Conservation (phyloP, 2,329 filamentous ascomycete genomes). For the Diaporthe velutina region DNA sequence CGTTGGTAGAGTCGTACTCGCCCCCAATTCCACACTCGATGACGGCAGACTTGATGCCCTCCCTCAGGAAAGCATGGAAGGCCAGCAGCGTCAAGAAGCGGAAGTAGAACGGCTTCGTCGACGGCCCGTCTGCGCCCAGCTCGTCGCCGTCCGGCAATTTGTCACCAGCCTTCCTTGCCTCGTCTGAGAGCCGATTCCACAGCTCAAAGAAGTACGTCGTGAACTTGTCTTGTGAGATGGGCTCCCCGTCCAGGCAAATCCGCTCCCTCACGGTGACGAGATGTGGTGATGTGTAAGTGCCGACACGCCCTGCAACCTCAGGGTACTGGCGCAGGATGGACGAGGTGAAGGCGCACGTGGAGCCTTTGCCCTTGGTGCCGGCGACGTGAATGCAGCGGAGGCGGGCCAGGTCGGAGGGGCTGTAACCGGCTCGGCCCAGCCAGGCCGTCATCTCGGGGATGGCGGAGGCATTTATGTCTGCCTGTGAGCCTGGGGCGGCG, state of each 20-base stretch:
- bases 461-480: constrained; percentile 76
- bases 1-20: constrained; percentile 92
- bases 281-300: constrained; percentile 89
- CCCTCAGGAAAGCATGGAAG: constrained; percentile 82
- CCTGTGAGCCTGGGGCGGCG: constrained; percentile 57
- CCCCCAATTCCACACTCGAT: constrained; percentile 96
- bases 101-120: constrained; percentile 89
- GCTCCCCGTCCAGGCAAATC: constrained; percentile 82
- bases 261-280: constrained; percentile 86
- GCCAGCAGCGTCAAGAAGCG: constrained; percentile 91
- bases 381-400: constrained; percentile 82
- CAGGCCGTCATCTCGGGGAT: constrained; percentile 87
- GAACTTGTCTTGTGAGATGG: constrained; percentile 77
- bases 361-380: constrained; percentile 95
- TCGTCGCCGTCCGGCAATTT: constrained; percentile 56
- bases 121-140: constrained; percentile 65
- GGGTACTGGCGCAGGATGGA: constrained; percentile 73
- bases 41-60: constrained; percentile 83
- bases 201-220: constrained; percentile 85
- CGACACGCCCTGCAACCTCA: constrained; percentile 61
- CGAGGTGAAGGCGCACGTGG: constrained; percentile 86
- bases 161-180: constrained; percentile 51
- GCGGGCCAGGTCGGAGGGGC: constrained; percentile 58
- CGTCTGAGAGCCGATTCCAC: constrained; percentile 73
- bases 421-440: constrained; percentile 81